phyloP scores from a whole-genome alignment of 1,284 basidiomycete species.

The Pseudozyma tsukubaensis region DNA sequence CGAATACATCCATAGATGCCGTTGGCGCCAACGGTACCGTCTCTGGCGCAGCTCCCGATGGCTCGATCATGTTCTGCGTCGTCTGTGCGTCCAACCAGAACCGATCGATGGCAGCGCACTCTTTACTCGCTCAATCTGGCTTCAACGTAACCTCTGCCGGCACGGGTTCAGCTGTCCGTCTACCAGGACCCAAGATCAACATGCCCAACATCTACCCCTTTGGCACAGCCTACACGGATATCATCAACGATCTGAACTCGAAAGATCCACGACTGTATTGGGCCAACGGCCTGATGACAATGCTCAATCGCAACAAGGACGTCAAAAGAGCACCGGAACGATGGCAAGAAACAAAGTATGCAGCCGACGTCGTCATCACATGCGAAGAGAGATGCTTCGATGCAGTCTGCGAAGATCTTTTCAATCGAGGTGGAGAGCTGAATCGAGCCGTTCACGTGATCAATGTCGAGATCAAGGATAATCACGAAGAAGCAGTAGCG shows the following conservation, averaged over 20 bases:
- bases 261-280: conserved; percentile 88
- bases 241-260: conserved; percentile 88
- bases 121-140: conserved; percentile 85
- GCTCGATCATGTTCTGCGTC: conserved; percentile 80
- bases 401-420: conserved; percentile 94
- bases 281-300: conserved; percentile 94
- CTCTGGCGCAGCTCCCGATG: conserved; percentile 18
- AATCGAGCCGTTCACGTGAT: conserved; percentile 95
- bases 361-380: conserved; percentile 96
- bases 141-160: conserved; percentile 92
- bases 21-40: conserved; percentile 22
- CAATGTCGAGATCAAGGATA: conserved; percentile 99
- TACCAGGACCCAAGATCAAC: conserved; percentile 95
- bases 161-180: conserved; percentile 93
- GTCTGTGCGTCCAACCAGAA: conserved; percentile 99
- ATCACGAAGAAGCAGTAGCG: conserved; percentile 95
- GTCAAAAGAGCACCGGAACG: conserved; percentile 93
- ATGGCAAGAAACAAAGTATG: conserved; percentile 89
- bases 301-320: conserved; percentile 94
- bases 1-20: conserved; percentile 13
- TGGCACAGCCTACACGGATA: conserved; percentile 97
- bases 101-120: conserved; percentile 98
- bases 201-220: conserved; percentile 97
- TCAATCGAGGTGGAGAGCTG: conserved; percentile 87
- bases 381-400: conserved; percentile 99